Evolutionary conservation across 306 rosid species (phyloP), one percentile per base, ranked within the genome.

Genomic region (Malus sylvestris): DNA sequence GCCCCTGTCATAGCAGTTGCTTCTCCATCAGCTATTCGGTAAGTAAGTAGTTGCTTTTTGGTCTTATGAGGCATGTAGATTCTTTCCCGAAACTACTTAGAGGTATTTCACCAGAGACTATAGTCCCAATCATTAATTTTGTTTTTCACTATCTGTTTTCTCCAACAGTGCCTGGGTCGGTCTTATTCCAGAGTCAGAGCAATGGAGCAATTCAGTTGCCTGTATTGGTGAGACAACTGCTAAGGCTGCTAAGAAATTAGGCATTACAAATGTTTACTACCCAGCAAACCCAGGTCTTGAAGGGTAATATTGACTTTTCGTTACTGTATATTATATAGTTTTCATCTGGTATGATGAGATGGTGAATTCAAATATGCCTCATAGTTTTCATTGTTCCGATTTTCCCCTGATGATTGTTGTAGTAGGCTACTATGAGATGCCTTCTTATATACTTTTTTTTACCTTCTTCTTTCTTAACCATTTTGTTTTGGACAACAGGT

Each of bases 161-260:
- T 55, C 19, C 79, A 67, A 84, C 89, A 96, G 99, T 33, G 99
- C 97, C 52, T 96, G 99, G 99, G 85, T 83, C 85, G 86, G 87
- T 72, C 90, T 91, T 81, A 70, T 89, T 70, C 78, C 88, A 10
- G 89, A 82, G 57, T 82, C 82, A 4, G 86, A 86, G 65, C 80
- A 78, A 71, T 79, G 99, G 97, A 85, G 73, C 77, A 87, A 88
- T 52, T 87, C 88, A 29, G 83, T 96, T 81, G 99, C 97, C 52
- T 96, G 99, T 88, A 92, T 96, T 76, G 99, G 99, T 19, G 98
- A 92, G 89, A 96, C 98, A 76, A 96, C 99, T 67, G 99, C 97
- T 52, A 82, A 85, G 40, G 90, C 84, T 76, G 93, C 97, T 58
- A 77, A 86, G 81, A 87, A 86, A 68, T 81, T 90, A 78, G 99